These are phyloP conservation scores for Sugiyamaella xylanicola DNA, from an alignment of 1,139 yeast genomes.

Conservation along the genomic window DNA sequence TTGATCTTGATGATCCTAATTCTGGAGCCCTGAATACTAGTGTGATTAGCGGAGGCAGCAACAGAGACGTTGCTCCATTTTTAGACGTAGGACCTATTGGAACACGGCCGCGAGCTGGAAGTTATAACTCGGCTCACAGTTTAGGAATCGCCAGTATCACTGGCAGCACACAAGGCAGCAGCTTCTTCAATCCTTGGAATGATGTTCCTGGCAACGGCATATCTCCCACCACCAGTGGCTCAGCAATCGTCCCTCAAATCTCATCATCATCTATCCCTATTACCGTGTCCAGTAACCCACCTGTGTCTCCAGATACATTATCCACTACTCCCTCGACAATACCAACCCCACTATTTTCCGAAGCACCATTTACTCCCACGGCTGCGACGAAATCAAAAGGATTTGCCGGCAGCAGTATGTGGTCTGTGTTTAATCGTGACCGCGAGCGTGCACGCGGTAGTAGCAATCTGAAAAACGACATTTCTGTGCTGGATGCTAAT, in stretches of 20 bases:
- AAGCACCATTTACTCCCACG: neutral
- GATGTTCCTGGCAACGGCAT: slow-evolving; percentile 16
- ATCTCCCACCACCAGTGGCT: slow-evolving; percentile 6
- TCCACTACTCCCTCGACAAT: neutral
- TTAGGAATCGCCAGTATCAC: slow-evolving; percentile 17
- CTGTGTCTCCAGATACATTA: neutral
- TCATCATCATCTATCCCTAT: slow-evolving; percentile 1
- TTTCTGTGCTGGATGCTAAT: slow-evolving; percentile 8
- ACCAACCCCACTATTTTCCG: slow-evolving; percentile 2
- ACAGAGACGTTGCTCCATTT: neutral
- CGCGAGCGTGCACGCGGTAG: slow-evolving; percentile 7
- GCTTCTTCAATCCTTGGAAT: slow-evolving; percentile 34
- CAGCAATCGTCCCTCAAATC: slow-evolving; percentile 1
- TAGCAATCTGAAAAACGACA: slow-evolving; percentile 9
- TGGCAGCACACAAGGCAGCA: slow-evolving; percentile 20
- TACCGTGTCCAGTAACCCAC: neutral
- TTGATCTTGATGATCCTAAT: neutral
- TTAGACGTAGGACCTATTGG: slow-evolving; percentile 30
- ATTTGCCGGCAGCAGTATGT: slow-evolving; percentile 18
- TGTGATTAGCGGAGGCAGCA: neutral
- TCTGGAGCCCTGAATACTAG: too few relatives aligned
- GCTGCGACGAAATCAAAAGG: slow-evolving; percentile 16
- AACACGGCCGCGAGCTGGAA: slow-evolving; percentile 31
- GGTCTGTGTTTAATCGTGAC: slow-evolving; percentile 21
- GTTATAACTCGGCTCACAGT: slow-evolving; percentile 29